Conservation (phyloP, 2,329 filamentous ascomycete species). For the Colletotrichum gloeosporioides region DNA sequence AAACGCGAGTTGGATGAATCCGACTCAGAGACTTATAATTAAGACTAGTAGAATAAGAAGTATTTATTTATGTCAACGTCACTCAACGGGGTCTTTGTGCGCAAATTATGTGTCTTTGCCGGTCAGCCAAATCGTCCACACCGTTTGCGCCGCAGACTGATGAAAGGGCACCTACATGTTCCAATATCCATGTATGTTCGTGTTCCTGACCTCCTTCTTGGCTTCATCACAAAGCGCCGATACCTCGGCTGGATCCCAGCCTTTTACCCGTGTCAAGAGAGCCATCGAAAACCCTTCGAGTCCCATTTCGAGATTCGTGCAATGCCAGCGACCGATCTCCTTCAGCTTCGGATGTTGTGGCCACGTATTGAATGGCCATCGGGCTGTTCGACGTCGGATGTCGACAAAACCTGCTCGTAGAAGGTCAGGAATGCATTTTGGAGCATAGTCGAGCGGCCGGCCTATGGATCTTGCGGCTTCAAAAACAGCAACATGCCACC, state of each 20-base stretch:
- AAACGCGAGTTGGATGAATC: neutral
- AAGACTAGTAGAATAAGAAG: neutral
- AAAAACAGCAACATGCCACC: slow-evolving; percentile 33
- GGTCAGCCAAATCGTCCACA: neutral
- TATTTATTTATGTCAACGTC: neutral
- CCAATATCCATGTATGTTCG: slow-evolving; percentile 30
- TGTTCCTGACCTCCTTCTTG: slow-evolving; percentile 26
- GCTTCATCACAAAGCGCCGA: slow-evolving; percentile 24
- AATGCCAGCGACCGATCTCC: slow-evolving; percentile 20
- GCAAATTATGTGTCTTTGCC: neutral
- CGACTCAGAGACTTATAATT: neutral
- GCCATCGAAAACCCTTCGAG: slow-evolving; percentile 39
- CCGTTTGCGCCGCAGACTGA: neutral
- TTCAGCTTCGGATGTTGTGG: slow-evolving; percentile 21
- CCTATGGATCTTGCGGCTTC: slow-evolving; percentile 32
- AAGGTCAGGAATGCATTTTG: slow-evolving; percentile 27
- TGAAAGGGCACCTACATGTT: neutral
- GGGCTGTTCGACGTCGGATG: neutral
- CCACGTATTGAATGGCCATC: slow-evolving; percentile 24
- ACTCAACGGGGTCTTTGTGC: neutral
- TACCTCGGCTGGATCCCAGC: slow-evolving; percentile 36
- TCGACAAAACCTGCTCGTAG: neutral
- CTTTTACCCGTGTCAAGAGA: slow-evolving; percentile 39
- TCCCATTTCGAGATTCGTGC: slow-evolving; percentile 34
- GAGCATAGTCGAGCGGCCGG: slow-evolving; percentile 32